Base-by-base conservation (phyloP, 805 yeast species). In the Myxozyma lipomycoides region DNA sequence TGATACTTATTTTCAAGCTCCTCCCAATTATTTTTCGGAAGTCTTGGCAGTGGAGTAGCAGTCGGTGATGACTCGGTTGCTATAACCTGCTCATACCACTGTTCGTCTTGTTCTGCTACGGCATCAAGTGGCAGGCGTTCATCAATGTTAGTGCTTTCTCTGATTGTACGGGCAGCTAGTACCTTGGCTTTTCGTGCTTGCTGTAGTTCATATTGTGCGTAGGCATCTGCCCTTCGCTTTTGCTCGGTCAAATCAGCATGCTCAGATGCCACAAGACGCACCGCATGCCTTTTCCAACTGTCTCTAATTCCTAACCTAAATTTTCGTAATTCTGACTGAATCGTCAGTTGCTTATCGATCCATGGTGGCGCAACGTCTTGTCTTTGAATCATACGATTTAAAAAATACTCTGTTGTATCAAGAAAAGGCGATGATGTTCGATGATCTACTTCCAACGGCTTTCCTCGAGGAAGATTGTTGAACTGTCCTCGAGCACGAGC, bases 291-390 rank as follows among this genome's bases (percentile, higher is more conserved):
- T 17, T 43, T 50, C 62, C 62, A 59, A 26, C 49, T 45, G 22
- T 46, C 46, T 7, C 61, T 51, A 12, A 60, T 30, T 4, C 76
- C 73, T 4, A 37, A 17, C 46, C 89, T 67, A 47, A 86, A 79
- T 0, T 61, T 61, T 2, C 60, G 63, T 6, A 84, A 72, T 34
- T 77, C 78, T 1, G 61, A 52, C 39, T 76, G 74, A 3, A 83
- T 78, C 1, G 78, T 73, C 18, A 78, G 72, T 65, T 86, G 93
- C 48, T 78, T 82, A 60, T 87, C 95, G 34, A 89, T 83, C 96
- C 96, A 89, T 0, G 95, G 95, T 0, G 96, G 95, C 9, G 81
- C 70, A 0, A 86, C 81, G 43, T 86, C 89, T 65, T 89, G 96
- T 39, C 78, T 76, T 55, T 76, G 78, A 49, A 89, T 68, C 40